A percentile compares a stretch with the other conserved stretches of the same genome.
These are phyloP conservation scores for Neurospora pannonica DNA, from an alignment of 495 filamentous ascomycete genomes.

Conservation along the genomic window DNA sequence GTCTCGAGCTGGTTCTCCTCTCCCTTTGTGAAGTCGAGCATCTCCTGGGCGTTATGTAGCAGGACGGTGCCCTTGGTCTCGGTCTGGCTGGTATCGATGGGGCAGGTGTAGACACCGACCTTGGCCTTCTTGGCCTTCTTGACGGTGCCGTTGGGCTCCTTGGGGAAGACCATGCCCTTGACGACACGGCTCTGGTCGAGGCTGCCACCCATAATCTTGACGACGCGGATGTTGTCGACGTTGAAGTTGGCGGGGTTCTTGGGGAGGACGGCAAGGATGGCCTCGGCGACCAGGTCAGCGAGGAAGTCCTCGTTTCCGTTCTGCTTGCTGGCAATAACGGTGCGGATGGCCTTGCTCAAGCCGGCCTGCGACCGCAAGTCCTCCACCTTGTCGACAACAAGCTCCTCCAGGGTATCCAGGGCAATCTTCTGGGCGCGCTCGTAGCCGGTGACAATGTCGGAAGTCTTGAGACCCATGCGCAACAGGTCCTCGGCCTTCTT, in stretches of 20 bases:
- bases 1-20: conserved; percentile 88
- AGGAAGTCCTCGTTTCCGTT: conserved; percentile 83
- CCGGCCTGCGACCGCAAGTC: conserved; percentile 70
- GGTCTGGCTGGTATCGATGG: conserved; percentile 91
- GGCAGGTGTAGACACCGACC: conserved; percentile 93
- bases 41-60: conserved; percentile 93
- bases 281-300: conserved; percentile 80
- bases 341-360: conserved; percentile 89
- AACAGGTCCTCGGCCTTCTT: conserved; percentile 96
- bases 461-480: conserved; percentile 91
- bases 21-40: conserved; percentile 95
- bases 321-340: conserved; percentile 94
- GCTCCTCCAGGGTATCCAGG: conserved; percentile 72
- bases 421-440: conserved; percentile 89
- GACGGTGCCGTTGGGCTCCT: conserved; percentile 80
- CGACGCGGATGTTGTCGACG: conserved; percentile 97
- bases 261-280: conserved; percentile 85
- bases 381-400: conserved; percentile 83
- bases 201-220: conserved; percentile 98
- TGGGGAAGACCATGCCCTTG: conserved; percentile 96
- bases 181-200: conserved; percentile 89
- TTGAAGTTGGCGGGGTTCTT: conserved; percentile 99
- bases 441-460: conserved; percentile 90
- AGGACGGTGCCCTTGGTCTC: conserved; percentile 99
- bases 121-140: conserved; percentile 90